Evolutionary conservation across 345 rosid genomes (phyloP).

Genomic region (Populus deltoides): DNA sequence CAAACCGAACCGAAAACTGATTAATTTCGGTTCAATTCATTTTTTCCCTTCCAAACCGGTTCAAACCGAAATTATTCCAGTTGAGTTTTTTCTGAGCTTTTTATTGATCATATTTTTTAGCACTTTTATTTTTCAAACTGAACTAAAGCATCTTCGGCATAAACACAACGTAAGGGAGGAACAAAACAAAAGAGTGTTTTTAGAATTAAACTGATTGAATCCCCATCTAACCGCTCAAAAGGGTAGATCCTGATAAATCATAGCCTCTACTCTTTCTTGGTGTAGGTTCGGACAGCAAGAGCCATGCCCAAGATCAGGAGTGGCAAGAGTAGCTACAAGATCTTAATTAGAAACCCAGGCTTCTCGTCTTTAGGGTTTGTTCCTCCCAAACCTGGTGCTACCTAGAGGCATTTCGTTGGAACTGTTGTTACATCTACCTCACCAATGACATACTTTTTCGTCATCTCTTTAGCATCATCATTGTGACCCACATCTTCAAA

Average conservation of each 20-base stretch:
- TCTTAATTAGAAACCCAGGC: slow-evolving; percentile 60
- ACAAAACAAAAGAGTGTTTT: background rate
- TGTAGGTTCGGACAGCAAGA: slow-evolving; percentile 59
- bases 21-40: too few relatives aligned
- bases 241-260: slow-evolving; percentile 1
- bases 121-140: too few relatives aligned
- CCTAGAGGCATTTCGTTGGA: slow-evolving; percentile 48
- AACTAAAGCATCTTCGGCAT: background rate
- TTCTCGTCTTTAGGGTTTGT: slow-evolving; percentile 55
- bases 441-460: slow-evolving; percentile 70
- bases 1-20: too few relatives aligned
- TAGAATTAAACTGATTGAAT: slow-evolving; percentile 3
- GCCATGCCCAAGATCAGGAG: slow-evolving; percentile 81
- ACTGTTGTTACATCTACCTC: slow-evolving; percentile 59
- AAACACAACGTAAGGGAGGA: background rate
- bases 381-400: slow-evolving; percentile 49
- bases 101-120: too few relatives aligned
- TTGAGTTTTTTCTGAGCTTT: too few relatives aligned
- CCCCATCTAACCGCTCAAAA: slow-evolving; percentile 2
- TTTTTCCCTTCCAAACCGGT: too few relatives aligned
- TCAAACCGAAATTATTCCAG: too few relatives aligned
- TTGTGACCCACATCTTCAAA: slow-evolving; percentile 98
- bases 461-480: slow-evolving; percentile 78
- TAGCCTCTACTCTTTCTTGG: slow-evolving; percentile 70
- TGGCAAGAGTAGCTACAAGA: slow-evolving; percentile 84